phyloP scores from a whole-genome alignment of 768 basidiomycete species.

The Phylloporus rhodoxanthus region DNA sequence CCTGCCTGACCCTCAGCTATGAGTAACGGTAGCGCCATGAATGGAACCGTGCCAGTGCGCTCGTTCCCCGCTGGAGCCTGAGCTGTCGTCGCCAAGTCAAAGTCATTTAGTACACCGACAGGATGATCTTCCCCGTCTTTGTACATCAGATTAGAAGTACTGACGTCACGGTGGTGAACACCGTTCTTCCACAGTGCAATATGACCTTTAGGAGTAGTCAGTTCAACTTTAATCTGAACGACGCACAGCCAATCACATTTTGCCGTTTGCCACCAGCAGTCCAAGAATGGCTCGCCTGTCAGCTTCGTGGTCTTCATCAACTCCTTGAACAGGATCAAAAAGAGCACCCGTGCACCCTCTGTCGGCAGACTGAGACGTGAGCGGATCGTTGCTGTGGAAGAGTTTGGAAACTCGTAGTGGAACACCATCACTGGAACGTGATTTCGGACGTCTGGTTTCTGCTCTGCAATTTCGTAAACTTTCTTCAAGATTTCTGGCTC shows the following conservation, averaged over 20 bases:
- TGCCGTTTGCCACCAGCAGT: background rate
- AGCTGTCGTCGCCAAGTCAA: no score
- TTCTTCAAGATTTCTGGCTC: slow-evolving; percentile 4
- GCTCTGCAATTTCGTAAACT: slow-evolving; percentile 3
- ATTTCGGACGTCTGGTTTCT: background rate
- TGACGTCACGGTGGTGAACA: background rate
- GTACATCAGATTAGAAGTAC: slow-evolving; percentile 2
- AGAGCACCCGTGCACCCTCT: slow-evolving; percentile 4
- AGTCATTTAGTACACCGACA: no score
- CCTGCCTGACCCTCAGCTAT: no score
- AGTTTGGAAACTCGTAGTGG: background rate
- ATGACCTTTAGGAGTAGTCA: background rate
- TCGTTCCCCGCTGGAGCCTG: no score
- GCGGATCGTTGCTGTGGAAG: background rate
- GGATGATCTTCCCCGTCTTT: no score
- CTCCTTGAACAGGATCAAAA: slow-evolving; percentile 1
- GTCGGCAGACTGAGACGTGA: background rate
- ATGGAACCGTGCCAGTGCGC: no score
- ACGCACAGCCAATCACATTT: background rate
- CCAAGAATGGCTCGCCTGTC: background rate
- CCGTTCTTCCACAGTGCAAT: slow-evolving; percentile 3
- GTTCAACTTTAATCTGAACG: background rate
- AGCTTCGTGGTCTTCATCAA: background rate
- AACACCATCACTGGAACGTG: background rate
- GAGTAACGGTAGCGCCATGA: no score